A percentile compares a stretch with the other conserved stretches of the same genome.
These are phyloP conservation scores for Eimeria praecox DNA, from an alignment of 169 alveolate genomes.

Conservation along the genomic window DNA sequence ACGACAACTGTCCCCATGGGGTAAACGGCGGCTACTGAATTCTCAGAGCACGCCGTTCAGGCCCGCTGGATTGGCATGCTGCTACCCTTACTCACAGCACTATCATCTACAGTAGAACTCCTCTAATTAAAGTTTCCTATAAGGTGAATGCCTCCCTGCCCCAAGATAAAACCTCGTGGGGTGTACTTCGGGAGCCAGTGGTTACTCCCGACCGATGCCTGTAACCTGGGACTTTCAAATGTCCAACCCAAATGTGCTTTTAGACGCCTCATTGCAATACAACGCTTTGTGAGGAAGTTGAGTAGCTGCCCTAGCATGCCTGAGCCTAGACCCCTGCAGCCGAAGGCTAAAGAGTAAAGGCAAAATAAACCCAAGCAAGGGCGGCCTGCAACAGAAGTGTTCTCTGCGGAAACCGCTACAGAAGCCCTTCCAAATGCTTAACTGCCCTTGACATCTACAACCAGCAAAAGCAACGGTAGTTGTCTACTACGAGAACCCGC, in stretches of 20 bases:
- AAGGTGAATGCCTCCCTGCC: background rate
- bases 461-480: background rate
- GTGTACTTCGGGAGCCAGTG: background rate
- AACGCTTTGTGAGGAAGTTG: background rate
- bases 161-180: background rate
- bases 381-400: background rate
- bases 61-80: background rate
- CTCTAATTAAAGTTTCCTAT: background rate
- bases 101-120: background rate
- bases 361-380: background rate
- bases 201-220: background rate
- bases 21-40: background rate
- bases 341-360: background rate
- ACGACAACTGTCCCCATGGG: background rate
- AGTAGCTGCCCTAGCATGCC: background rate
- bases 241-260: background rate
- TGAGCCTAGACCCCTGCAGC: conserved; percentile 16
- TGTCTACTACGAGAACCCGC: conserved; percentile 2
- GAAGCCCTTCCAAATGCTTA: background rate
- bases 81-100: background rate
- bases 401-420: background rate
- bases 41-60: background rate
- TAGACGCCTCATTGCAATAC: background rate
- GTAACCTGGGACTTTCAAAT: background rate
- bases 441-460: background rate